Base-by-base conservation (phyloP, 495 filamentous ascomycete species). In the Neurospora sp. region DNA sequence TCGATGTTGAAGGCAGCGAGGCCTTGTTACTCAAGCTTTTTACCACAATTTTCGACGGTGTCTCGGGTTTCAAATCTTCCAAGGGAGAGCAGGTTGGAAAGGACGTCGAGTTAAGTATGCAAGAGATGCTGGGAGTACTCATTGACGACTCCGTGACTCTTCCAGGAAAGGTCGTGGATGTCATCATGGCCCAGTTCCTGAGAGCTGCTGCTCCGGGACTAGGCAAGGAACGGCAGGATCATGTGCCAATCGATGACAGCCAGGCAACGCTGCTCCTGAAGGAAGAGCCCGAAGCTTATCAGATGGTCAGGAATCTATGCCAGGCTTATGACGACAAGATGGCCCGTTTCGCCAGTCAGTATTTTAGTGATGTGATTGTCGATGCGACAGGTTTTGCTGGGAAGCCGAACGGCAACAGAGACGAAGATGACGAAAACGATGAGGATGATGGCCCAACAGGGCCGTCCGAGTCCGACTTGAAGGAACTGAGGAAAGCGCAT, bases 291-390 rank as follows among this genome's bases (percentile, higher is more conserved):
- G 88, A 93, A 37, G 94, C 96, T 1, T 98, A 99, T 79, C 93
- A 93, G 75, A 97, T 98, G 93, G 94, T 96, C 39, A 96, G 94
- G 80, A 90, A 90, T 7, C 90, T 99, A 39, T 99, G 96, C 81
- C 96, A 95, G 76, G 84, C 86, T n/a, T 95, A 90, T 72, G 89
- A 92, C 3, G 96, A 97, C 73, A 93, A 94, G 79, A 98, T 99
- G 95, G 90, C 93, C 1, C 90, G 94, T 69, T 91, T 94, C 75
- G 90, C 98, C 71, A 94, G 93, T 74, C 94, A 96, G 78, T 99
- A 98, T 78, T 99, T 99, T 81, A 96, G 94, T 80, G 93, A 97
- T 72, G 93, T 98, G 31, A 95, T 99, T 71, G 88, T 97, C 65
- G 93, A 97, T 76, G 90, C 92, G 14, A 93, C 95, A 1, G 86